Base-by-base conservation (phyloP, 768 basidiomycete species). In the Sarcodon aspratus region DNA sequence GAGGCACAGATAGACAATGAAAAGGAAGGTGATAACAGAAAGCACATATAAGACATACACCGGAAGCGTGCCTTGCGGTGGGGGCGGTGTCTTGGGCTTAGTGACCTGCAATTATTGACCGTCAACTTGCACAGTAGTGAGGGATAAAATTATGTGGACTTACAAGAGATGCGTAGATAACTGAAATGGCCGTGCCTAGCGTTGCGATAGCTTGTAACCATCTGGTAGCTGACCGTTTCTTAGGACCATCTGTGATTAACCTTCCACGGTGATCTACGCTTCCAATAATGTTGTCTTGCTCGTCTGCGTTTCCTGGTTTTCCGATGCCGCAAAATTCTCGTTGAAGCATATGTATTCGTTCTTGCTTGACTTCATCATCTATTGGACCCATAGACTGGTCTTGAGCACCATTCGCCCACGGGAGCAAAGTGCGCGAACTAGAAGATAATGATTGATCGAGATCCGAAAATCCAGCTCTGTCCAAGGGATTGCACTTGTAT, bases 301-400 rank as follows among this genome's bases (percentile, higher is more conserved):
- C 67, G 36, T 71, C 71, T 50, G 71, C 74, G 10, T 45, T 27
- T 65, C 48, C 51, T 48, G 31, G 52, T 49, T 15, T 48, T 42
- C 51, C 52, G 44, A 70, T 68, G n/a, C 64, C 61, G 3, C 76
- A 61, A 59, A 85, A 86, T 52, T 84, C 81, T 13, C 72, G 72
- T 58, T 84, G 78, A 9, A 86, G 70, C 80, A 84, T 83, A 6
- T 80, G 74, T 55, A 84, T 69, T 13, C 82, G 71, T 55, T 84
- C 82, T 60, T 80, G 78, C 59, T 82, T 85, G 32, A 76, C 64
- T n/a, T 69, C 61, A 1, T 72, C 61, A 49, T 77, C 71, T 4
- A 82, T 55, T 1, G 64, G 61, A 0, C 63, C 21, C 21, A 5
- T 27, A 15, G 65, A 67, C 49, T 69, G 68, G 17, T 72, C 70